These are phyloP conservation scores for Hypoxylon sp. DNA, from an alignment of 2,329 filamentous ascomycete species.

Conservation along the genomic window DNA sequence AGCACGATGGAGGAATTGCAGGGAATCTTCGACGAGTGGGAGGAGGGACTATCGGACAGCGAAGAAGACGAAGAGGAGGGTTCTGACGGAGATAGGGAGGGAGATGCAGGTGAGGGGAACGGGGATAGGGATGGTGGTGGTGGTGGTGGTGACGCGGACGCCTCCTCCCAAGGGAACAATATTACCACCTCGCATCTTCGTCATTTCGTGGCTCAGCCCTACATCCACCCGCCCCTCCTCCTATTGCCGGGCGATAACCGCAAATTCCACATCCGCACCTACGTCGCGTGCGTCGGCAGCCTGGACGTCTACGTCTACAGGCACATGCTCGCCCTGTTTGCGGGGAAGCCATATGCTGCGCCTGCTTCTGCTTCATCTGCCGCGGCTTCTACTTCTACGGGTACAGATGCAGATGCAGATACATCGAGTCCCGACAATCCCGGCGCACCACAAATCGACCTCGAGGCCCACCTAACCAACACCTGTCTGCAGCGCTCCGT, in stretches of 20 bases:
- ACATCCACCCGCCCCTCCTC: slow-evolving; percentile 90
- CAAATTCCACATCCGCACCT: slow-evolving; percentile 96
- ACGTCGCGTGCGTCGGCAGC: slow-evolving; percentile 85
- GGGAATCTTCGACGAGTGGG: slow-evolving; percentile 92
- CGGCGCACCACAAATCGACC: slow-evolving; percentile 59
- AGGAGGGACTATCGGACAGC: slow-evolving; percentile 75
- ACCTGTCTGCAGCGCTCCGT: slow-evolving; percentile 85
- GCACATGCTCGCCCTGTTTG: slow-evolving; percentile 94
- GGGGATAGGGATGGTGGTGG: slow-evolving; percentile 21
- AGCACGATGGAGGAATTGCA: slow-evolving; percentile 87
- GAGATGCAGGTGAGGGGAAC: slow-evolving; percentile 38
- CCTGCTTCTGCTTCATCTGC: slow-evolving; percentile 64
- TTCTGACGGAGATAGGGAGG: slow-evolving; percentile 53
- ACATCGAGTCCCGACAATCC: slow-evolving; percentile 51
- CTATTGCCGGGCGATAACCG: slow-evolving; percentile 75
- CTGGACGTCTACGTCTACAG: slow-evolving; percentile 88
- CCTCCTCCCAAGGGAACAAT: slow-evolving; percentile 56
- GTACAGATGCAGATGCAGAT: slow-evolving; percentile 31
- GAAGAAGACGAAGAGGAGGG: slow-evolving; percentile 77
- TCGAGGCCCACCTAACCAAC: slow-evolving; percentile 90
- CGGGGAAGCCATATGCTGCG: slow-evolving; percentile 77
- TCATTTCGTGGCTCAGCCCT: slow-evolving; percentile 96
- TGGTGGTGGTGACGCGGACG: slow-evolving; percentile 46
- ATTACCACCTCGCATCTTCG: slow-evolving; percentile 92
- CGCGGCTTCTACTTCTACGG: slow-evolving; percentile 36